phyloP scores from a whole-genome alignment of 2,329 filamentous ascomycete species.

The Proliferodiscus dingleyae region DNA sequence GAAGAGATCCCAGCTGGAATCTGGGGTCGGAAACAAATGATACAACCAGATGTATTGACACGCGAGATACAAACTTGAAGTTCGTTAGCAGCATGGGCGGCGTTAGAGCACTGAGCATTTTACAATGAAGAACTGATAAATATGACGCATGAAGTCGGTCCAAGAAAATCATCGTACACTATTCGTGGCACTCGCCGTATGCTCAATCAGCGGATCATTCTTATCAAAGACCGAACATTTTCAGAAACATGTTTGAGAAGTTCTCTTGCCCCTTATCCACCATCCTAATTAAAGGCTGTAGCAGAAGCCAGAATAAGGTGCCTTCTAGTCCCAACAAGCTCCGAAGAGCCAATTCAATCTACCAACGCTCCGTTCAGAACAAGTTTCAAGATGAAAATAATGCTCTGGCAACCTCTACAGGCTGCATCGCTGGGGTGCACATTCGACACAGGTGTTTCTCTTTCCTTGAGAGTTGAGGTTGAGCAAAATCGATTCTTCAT shows the following conservation, averaged over 20 bases:
- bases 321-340: slow-evolving; percentile 31
- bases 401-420: slow-evolving; percentile 68
- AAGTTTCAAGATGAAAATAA: slow-evolving; percentile 61
- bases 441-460: slow-evolving; percentile 4
- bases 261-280: slow-evolving; percentile 33
- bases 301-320: slow-evolving; percentile 30
- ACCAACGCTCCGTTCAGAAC: slow-evolving; percentile 81
- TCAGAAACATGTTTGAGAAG: slow-evolving; percentile 29
- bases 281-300: slow-evolving; percentile 29
- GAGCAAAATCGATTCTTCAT: not conserved
- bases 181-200: too few relatives aligned
- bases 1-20: too few relatives aligned
- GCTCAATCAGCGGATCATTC: too few relatives aligned
- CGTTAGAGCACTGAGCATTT: too few relatives aligned
- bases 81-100: too few relatives aligned
- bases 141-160: too few relatives aligned
- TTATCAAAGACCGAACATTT: too few relatives aligned
- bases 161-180: too few relatives aligned
- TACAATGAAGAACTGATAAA: too few relatives aligned
- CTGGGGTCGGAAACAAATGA: too few relatives aligned
- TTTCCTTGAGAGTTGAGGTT: slow-evolving; percentile 5
- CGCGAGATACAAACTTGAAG: too few relatives aligned
- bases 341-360: slow-evolving; percentile 35
- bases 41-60: too few relatives aligned
- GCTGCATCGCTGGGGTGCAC: slow-evolving; percentile 65